Percentiles rank a stretch among this genome's conserved stretches.
Conservation (phyloP, 2,329 filamentous ascomycete genomes). For the Aspergillus phoenicis region DNA sequence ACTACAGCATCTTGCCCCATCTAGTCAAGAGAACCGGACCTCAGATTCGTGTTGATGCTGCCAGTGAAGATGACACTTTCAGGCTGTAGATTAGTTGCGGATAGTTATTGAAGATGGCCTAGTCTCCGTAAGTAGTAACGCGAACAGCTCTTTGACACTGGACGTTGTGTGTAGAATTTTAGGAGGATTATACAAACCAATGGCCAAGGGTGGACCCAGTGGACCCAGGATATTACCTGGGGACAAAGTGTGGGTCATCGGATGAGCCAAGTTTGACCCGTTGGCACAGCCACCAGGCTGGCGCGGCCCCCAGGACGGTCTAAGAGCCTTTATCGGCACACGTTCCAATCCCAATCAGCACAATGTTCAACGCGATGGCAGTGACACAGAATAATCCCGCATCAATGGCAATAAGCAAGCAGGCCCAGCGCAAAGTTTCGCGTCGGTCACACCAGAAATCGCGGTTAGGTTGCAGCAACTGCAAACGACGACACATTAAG, state of each 20-base stretch:
- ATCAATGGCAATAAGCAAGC: neutral
- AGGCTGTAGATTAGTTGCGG: too few species aligned
- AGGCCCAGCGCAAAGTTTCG: neutral
- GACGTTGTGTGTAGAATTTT: too few species aligned
- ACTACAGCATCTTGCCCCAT: too few species aligned
- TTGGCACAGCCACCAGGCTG: neutral
- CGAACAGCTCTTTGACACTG: too few species aligned
- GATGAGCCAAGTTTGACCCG: neutral
- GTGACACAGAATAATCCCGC: neutral
- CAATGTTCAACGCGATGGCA: neutral
- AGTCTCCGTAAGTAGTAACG: too few species aligned
- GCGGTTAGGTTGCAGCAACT: neutral
- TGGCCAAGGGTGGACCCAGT: too few species aligned
- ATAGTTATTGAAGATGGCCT: too few species aligned
- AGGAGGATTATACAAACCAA: too few species aligned
- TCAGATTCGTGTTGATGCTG: too few species aligned
- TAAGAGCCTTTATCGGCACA: neutral
- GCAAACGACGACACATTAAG: neutral
- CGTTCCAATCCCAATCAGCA: neutral
- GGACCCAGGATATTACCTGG: neutral
- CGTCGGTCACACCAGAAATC: neutral
- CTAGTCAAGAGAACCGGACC: too few species aligned
- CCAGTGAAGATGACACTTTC: too few species aligned
- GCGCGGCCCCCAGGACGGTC: neutral
- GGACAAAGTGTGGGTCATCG: neutral